Base-by-base conservation (phyloP, 2,329 filamentous ascomycete genomes). In the Verticillium isaacii region DNA sequence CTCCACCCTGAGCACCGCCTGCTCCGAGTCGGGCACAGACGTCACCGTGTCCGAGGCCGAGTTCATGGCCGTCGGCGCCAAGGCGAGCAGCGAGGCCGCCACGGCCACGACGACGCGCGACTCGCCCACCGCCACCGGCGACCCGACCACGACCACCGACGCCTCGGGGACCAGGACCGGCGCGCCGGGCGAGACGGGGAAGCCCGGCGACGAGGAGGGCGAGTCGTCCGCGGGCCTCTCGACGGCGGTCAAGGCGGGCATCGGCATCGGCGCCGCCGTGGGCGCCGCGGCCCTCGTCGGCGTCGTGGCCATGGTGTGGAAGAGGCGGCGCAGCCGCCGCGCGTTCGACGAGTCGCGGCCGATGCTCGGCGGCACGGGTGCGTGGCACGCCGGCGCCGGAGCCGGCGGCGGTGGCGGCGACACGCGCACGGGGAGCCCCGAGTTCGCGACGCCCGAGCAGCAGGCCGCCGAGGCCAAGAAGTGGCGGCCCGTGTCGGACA, bases 1-100 rank as follows among this genome's bases (percentile, higher is more conserved):
- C 66, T 67, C 70, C 7, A 79, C 71, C 3, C 76, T 85, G 73
- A 63, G 67, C 2, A 66, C 66, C 15, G 79, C 80, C 12, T 85
- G 83, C 67, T 65, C 69, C 2, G 69, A 74, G 29, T 82, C 80
- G 0, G 68, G 73, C 2, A 82, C 80, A 8, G 77, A 77, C 0
- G 68, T 85, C 23, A 68, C 67, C 32, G 67, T 85, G 0, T 71
- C 71, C 17, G 71, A 79, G 66, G 65, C 71, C 29, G 72, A 78
- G 23, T 85, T 81, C 63, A 60, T 81, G 57, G 41, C 66, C 62
- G 32, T 64, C 64, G 29, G 63, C 1, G 60, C 67, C 11, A 56
- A 62, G 8, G 65, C 68, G 1, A 66, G 37, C 39, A 52, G 29
- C 25, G 36, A 29, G 8, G 37, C 57, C 32, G 41, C 41, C 12